Evolutionary conservation across 306 rosid species (phyloP), one percentile per base, ranked within the genome.

Genomic region (Glycine latifolia): DNA sequence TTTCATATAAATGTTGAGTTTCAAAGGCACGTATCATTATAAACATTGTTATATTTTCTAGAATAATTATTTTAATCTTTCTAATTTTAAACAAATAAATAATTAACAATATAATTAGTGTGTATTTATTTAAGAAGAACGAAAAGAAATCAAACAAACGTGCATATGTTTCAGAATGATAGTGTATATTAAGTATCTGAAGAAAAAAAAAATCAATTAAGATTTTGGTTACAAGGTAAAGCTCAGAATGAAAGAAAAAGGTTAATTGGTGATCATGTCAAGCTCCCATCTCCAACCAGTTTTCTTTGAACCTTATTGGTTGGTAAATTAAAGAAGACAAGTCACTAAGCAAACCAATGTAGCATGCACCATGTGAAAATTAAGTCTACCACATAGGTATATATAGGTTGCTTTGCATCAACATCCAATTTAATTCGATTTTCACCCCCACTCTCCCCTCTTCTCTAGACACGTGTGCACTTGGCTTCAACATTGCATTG

Each of bases 391-490:
- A 26, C 26, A 50, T 62, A 83, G 79, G 54, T 67, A 43, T 14
- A 44, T 20, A 16, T 39, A 69, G 67, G 59, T 76, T 41, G 58
- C 86, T 83, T 77, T 83, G 86, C 82, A 77, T 83, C 82, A 77
- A 82, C 59, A 66, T 67, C 63, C 63, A 2, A 5, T 16, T 9
- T 49, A 60, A 77, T 61, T 82, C 82, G 67, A 82, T 49, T 61
- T 69, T 82, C 58, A 58, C 48, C 81, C 81, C 49, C 82, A 12
- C 39, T 61, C 50, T 15, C 14, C 69, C 13, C 50, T 77, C 76
- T 73, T 73, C 4, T 46, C 0, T 15, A 20, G 81, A 86, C 87
- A 83, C 83, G 85, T 79, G 39, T 79, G 39, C 13, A 50, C 20
- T 35, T 46, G 35, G 6, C 55, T 71, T 79, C 15, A 83, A 79